Percentiles rank a stretch among this genome's conserved stretches.
These are phyloP conservation scores for Lentithecium fluviatile DNA, from an alignment of 495 filamentous ascomycete species.

Conservation along the genomic window DNA sequence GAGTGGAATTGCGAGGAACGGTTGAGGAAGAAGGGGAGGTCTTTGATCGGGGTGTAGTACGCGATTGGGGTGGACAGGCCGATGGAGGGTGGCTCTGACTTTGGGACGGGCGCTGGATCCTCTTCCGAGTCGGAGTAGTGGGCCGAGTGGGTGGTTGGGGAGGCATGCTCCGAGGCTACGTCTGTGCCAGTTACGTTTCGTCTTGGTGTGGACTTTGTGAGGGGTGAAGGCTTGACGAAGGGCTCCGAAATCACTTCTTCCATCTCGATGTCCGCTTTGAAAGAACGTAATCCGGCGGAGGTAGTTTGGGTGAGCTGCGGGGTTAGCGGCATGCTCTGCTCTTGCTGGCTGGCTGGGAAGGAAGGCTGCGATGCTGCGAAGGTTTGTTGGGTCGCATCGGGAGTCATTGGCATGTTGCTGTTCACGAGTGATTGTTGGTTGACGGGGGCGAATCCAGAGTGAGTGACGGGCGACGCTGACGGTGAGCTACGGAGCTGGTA, in stretches of 20 bases:
- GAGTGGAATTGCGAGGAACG: constrained; percentile 30
- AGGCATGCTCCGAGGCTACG: constrained; percentile 3
- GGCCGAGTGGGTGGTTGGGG: constrained; percentile 19
- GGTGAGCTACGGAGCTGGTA: neutral
- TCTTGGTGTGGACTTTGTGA: constrained; percentile 1
- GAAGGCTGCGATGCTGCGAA: constrained; percentile 11
- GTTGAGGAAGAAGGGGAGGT: constrained; percentile 48
- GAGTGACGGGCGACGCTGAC: neutral
- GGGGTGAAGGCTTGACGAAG: neutral
- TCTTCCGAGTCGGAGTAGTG: constrained; percentile 15
- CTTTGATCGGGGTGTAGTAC: constrained; percentile 68
- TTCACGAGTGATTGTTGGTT: constrained; percentile 19
- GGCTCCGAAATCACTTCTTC: constrained; percentile 5
- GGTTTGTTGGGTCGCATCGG: constrained; percentile 31
- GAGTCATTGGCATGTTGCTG: constrained; percentile 31
- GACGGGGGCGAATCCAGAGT: neutral
- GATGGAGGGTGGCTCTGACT: constrained; percentile 33
- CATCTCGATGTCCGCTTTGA: constrained; percentile 8
- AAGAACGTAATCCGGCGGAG: constrained; percentile 12
- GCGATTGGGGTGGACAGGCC: constrained; percentile 62
- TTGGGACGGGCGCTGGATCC: neutral
- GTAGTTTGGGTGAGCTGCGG: constrained; percentile 32
- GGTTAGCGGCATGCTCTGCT: constrained; percentile 29
- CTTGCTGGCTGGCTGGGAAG: neutral
- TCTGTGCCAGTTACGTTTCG: constrained; percentile 3